Evolutionary conservation across 805 yeast genomes (phyloP), one percentile per base, ranked within the genome.

Genomic region (Ascoidea tarda): DNA sequence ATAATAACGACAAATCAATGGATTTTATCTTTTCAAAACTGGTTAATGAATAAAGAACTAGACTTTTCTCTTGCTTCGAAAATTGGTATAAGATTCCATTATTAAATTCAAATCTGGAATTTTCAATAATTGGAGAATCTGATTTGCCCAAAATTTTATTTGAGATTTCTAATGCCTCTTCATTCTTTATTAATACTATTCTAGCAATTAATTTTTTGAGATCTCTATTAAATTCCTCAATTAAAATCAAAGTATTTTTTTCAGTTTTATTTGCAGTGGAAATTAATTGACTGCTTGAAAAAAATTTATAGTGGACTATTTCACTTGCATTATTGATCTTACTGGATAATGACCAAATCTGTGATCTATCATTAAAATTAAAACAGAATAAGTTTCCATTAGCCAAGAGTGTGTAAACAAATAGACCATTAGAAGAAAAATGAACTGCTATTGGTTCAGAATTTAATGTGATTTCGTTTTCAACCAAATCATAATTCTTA

Each of bases 401-500:
- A 16, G 31, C 32, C 21, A 49, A 33, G 16, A 52, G 28, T 5
- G 50, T 5, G 16, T 52, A 54, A 5, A 54, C 38, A 33, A 46
- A 6, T n/a, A 44, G 32, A 6, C 55, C 56, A 48, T 31, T 46
- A n/a, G 49, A 47, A 31, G 53, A 49, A 44, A 53, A 53, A 5
- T 33, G 46, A n/a, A 53, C 32, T 8, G 32, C 48, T 16, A 12
- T 47, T 12, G 52, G 45, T 44, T 51, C 16, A 10, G 28, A 42
- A 28, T 28, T 16, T n/a, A 52, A 46, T 31, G 51, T 54, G 5
- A 52, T 50, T 12, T 53, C 52, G 21, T n/a, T 33, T 28, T 48
- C 44, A 6, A 32, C 16, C 5, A 48, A 32, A 32, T 48, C 50
- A 32, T 48, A 32, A 10, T 48, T 21, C 6, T 33, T 32, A 14